Evolutionary conservation across 2,329 filamentous ascomycete species (phyloP), one percentile per base, ranked within the genome.

Genomic region (Colletotrichum sidae): DNA sequence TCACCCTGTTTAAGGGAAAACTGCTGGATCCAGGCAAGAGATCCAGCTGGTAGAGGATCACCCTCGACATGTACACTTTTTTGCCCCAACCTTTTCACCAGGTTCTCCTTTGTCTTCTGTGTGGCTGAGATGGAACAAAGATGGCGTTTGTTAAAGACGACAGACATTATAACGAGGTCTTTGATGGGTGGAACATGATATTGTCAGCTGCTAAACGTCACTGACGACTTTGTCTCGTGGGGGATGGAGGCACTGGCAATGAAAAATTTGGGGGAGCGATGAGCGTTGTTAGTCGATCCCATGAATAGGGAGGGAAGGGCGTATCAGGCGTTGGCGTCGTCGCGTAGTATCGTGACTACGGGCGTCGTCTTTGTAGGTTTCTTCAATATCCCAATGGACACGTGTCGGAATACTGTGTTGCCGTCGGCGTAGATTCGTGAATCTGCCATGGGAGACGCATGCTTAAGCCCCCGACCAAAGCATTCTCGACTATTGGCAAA

Each of bases 241-340:
- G 49, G 25, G 55, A 55, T 59, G 45, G 45, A 59, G 54, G 54
- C 49, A 45, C 59, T 50, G 65, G 60, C 64, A 65, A 67, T 67
- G 64, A 60, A 63, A 55, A 51, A 38, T 65, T 60, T 57, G 39
- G 62, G 58, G 51, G 56, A 56, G 62, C 47, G 62, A 56, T 62
- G 51, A 65, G 62, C 62, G 58, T 65, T 62, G 52, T 56, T 62
- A 41, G 52, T 65, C 11, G 41, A 65, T 46, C 58, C 52, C 39
- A 41, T 25, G 25, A 25, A 25, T 5, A 25, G 61, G 38, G 13
- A 51, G 46, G 58, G 44, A 37, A 13, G 42, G 51, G 58, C 62
- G 62, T 65, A 52, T 56, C 34, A 63, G 62, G 62, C 62, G 62
- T 65, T 65, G 58, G 58, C 47, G 52, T 38, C 51, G 59, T 51